Conservation (phyloP, 208 protist genomes). For the Leptomonas pyrrhocoris region DNA sequence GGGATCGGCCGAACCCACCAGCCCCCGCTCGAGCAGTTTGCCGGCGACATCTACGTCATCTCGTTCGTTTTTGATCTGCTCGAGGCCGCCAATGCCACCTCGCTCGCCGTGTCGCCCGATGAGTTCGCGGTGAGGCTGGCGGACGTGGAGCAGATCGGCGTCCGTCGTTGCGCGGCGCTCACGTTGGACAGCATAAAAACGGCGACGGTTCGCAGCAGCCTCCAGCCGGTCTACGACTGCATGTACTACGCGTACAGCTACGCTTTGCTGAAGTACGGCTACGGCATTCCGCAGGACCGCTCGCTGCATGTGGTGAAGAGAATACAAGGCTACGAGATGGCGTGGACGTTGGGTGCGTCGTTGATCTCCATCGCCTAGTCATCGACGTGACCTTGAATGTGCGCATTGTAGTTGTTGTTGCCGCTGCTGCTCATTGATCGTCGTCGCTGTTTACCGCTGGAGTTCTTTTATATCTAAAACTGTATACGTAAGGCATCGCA, state of each 20-base stretch:
- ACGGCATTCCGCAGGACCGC: conserved; percentile 54
- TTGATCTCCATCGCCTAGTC: conserved; percentile 37
- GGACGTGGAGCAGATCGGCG: conserved; percentile 28
- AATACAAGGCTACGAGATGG: conserved; percentile 77
- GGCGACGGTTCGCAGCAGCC: conserved; percentile 13
- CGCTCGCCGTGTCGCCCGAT: conserved; percentile 26
- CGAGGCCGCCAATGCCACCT: conserved; percentile 9
- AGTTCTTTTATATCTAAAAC: no score
- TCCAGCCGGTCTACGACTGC: conserved; percentile 67
- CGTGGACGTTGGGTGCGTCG: conserved; percentile 82
- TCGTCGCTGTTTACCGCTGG: no score
- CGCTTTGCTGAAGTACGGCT: conserved; percentile 64
- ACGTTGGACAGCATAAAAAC: conserved; percentile 26
- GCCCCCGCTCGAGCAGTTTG: conserved; percentile 50
- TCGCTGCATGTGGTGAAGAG: conserved; percentile 79
- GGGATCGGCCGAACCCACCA: conserved; percentile 67
- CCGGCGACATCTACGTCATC: conserved; percentile 67
- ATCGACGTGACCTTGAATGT: neutral
- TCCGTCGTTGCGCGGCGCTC: conserved; percentile 28
- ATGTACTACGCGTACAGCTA: conserved; percentile 81
- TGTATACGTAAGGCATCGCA: no score
- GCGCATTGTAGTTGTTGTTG: neutral
- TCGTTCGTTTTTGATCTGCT: conserved; percentile 75
- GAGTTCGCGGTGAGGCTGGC: conserved; percentile 32
- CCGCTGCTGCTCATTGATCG: no score